Conservation (phyloP, 2,329 filamentous ascomycete species). For the Aspergillus quadricinctus region DNA sequence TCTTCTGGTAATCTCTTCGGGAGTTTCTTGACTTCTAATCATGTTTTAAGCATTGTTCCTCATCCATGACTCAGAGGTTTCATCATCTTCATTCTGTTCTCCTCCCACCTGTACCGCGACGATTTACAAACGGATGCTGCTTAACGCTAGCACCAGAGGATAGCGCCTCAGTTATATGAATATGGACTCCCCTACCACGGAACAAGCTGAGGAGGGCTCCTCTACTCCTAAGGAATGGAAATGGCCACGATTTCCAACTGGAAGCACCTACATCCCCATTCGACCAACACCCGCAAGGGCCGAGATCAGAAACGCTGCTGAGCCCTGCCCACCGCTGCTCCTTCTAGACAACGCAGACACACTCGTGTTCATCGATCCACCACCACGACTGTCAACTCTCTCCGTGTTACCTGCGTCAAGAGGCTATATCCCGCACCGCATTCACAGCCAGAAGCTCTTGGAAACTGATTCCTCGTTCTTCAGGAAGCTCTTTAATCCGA, state of each 20-base stretch:
- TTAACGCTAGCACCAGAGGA: neutral
- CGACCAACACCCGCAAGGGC: neutral
- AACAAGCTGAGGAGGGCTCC: neutral
- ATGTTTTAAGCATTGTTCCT: neutral
- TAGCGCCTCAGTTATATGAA: neutral
- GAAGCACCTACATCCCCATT: neutral
- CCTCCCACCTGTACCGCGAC: neutral
- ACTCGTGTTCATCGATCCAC: conserved; percentile 33
- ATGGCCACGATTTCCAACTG: neutral
- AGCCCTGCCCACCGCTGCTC: conserved; percentile 1
- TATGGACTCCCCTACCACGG: neutral
- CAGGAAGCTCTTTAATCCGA: conserved; percentile 25
- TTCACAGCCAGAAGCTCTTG: conserved; percentile 31
- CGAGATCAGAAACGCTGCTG: neutral
- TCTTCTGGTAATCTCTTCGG: neutral
- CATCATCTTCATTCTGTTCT: neutral
- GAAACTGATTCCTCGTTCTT: conserved; percentile 28
- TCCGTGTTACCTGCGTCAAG: conserved; percentile 10
- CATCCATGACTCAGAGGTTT: neutral
- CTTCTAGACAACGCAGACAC: conserved; percentile 30
- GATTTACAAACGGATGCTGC: neutral
- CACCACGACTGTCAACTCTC: conserved; percentile 17
- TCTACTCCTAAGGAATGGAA: neutral
- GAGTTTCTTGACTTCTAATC: neutral
- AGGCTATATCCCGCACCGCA: conserved; percentile 26